Evolutionary conservation across 2,329 filamentous ascomycete species (phyloP).

Genomic region (Cadophora sp.): DNA sequence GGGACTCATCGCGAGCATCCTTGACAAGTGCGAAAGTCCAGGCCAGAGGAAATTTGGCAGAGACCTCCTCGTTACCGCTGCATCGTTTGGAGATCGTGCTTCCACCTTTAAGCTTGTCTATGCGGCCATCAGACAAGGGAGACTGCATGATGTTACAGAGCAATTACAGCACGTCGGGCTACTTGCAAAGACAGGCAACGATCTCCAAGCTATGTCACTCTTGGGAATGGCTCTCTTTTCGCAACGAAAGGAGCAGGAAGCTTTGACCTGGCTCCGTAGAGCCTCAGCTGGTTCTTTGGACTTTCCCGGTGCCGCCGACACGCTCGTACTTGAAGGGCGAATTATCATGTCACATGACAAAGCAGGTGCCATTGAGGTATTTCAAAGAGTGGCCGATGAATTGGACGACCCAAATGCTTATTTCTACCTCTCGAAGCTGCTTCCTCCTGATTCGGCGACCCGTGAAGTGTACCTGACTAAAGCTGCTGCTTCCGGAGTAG

Average conservation of each 20-base stretch:
- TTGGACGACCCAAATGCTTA: slow-evolving; percentile 42
- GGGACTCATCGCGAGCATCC: slow-evolving; percentile 34
- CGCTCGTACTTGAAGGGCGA: slow-evolving; percentile 35
- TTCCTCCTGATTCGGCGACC: slow-evolving; percentile 28
- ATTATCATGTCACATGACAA: slow-evolving; percentile 33
- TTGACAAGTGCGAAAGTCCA: slow-evolving; percentile 31
- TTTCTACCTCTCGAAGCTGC: slow-evolving; percentile 40
- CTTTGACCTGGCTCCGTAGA: slow-evolving; percentile 37
- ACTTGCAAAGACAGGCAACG: slow-evolving; percentile 37
- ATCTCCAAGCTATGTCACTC: slow-evolving; percentile 41
- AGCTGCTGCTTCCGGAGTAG: slow-evolving; percentile 41
- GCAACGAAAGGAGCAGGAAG: slow-evolving; percentile 32
- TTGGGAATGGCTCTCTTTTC: slow-evolving; percentile 38
- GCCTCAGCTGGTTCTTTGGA: slow-evolving; percentile 31
- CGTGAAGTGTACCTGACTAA: slow-evolving; percentile 40
- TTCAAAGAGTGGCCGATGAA: slow-evolving; percentile 42
- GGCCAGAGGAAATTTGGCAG: slow-evolving; percentile 35
- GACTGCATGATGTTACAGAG: slow-evolving; percentile 20
- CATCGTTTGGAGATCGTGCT: slow-evolving; percentile 39
- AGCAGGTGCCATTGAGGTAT: slow-evolving; percentile 33
- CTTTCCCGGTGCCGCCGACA: slow-evolving; percentile 39
- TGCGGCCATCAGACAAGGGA: slow-evolving; percentile 24
- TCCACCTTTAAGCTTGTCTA: slow-evolving; percentile 38
- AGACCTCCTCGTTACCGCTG: slow-evolving; percentile 37
- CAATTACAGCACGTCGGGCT: slow-evolving; percentile 33